Evolutionary conservation across 2,329 filamentous ascomycete genomes (phyloP), one percentile per base, ranked within the genome.

Genomic region (Nothophaeocryptopus gaeumannii): DNA sequence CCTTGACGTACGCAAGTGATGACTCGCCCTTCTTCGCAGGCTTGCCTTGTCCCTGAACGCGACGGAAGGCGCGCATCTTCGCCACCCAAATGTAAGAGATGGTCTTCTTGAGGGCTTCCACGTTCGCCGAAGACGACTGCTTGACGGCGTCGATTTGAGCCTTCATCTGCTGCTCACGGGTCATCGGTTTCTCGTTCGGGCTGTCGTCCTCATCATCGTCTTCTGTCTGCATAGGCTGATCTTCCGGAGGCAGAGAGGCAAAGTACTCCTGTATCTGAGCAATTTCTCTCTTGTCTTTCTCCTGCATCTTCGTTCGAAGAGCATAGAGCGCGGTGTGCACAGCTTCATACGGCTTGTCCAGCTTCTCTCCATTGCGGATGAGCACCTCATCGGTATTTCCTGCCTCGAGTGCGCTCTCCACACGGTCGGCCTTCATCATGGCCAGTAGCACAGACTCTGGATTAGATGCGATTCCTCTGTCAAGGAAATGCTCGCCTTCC

Each of bases 61-160:
- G 88, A 49, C 93, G 88, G 82, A 96, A 96, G 3, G 92, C 88
- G 43, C 93, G 85, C 72, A 96, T 95, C 51, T 97, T 77, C 12
- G 90, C 89, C 63, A 97, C 95, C 93, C 93, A 99, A 4, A 90
- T 85, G 63, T 89, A 91, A 0, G 93, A 95, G 47, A 99, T 85
- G 1, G 89, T 92, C 61, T 86, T 85, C 36, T 87, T 92, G 15
- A 97, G 78, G 12, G 87, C 76, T 26, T 86, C 83, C 31, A 85
- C 83, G 64, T 96, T 89, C 5, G 80, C 79, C 7, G 82, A 80
- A 63, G 88, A 86, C 9, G 83, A 83, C 53, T 86, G 80, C 63
- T 78, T 76, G 37, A 83, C 75, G 5, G 76, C 75, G 46, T 81
- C 75, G 37, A 84, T 75, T 58, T 83, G 78, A 13, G 69, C 68